These are phyloP conservation scores for Diaporthe sp. DNA, from an alignment of 2,329 filamentous ascomycete species.

Conservation along the genomic window DNA sequence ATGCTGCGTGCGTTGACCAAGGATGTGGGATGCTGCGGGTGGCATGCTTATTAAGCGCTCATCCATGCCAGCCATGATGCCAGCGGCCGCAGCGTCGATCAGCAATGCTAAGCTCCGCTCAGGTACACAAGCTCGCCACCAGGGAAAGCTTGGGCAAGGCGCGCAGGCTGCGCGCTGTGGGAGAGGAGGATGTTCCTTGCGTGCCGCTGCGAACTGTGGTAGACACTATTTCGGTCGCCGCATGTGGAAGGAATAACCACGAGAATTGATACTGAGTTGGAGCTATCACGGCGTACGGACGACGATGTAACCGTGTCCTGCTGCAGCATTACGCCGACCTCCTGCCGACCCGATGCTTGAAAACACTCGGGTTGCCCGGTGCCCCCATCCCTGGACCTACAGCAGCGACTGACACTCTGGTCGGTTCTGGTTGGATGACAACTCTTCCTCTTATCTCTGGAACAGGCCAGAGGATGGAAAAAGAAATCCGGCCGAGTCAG, in stretches of 20 bases:
- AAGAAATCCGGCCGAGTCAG: conserved; percentile 31
- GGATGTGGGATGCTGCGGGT: conserved; percentile 1
- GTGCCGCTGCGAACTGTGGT: background rate
- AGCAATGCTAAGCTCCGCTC: conserved; percentile 4
- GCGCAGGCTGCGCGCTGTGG: background rate
- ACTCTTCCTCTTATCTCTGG: conserved; percentile 20
- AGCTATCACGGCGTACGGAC: background rate
- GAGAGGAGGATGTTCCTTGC: conserved; percentile 12
- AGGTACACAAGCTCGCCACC: background rate
- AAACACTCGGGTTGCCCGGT: conserved; percentile 11
- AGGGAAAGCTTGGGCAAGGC: conserved; percentile 4
- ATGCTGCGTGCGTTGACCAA: conserved; percentile 25
- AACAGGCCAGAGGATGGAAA: conserved; percentile 23
- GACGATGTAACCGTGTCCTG: background rate
- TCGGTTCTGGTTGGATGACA: conserved; percentile 9
- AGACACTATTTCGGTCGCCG: background rate
- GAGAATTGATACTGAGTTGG: background rate
- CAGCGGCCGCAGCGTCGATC: conserved; percentile 10
- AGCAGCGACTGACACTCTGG: conserved; percentile 10
- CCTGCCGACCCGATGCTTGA: background rate
- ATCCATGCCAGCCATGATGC: background rate
- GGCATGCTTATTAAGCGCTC: conserved; percentile 10
- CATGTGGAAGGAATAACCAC: background rate
- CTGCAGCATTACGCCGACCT: conserved; percentile 8
- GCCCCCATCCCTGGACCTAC: background rate